Evolutionary conservation across 169 alveolate genomes (phyloP).

Genomic region (Plasmodium inui): DNA sequence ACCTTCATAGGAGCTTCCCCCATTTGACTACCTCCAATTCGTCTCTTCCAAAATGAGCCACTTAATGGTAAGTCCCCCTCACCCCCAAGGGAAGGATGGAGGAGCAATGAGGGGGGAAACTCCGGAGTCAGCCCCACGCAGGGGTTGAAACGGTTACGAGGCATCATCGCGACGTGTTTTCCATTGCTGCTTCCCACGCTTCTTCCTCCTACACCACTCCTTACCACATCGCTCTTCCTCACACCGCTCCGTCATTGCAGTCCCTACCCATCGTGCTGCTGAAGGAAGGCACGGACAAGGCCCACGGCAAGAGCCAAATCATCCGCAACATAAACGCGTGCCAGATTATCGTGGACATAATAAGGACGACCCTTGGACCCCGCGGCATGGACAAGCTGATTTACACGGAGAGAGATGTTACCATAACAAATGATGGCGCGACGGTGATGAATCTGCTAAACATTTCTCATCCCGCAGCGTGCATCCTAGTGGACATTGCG

Average conservation of each 20-base stretch:
- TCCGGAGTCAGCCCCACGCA: neutral
- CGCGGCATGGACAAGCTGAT: constrained; percentile 99
- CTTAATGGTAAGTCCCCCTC: constrained; percentile 76
- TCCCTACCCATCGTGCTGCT: constrained; percentile 93
- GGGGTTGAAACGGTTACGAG: too few relatives aligned
- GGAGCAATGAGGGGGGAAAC: neutral
- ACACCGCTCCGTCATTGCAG: constrained; percentile 5
- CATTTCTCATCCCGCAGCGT: constrained; percentile 98
- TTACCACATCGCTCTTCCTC: neutral
- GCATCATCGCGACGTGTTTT: too few relatives aligned
- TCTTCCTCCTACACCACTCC: neutral
- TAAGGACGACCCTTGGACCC: constrained; percentile 97
- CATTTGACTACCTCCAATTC: neutral
- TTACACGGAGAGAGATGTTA: constrained; percentile 89
- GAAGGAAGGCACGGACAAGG: constrained; percentile 97
- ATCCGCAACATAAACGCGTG: constrained; percentile 96
- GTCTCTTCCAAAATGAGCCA: constrained; percentile 80
- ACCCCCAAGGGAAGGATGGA: neutral
- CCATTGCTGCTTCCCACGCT: neutral
- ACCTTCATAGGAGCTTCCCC: neutral
- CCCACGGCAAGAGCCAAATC: constrained; percentile 97
- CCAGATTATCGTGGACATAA: constrained; percentile 94
- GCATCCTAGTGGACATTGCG: constrained; percentile 96
- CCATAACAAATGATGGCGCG: constrained; percentile 99
- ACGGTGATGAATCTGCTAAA: constrained; percentile 95